Evolutionary conservation across 495 filamentous ascomycete genomes (phyloP).

Genomic region (Penicillium arizonense): DNA sequence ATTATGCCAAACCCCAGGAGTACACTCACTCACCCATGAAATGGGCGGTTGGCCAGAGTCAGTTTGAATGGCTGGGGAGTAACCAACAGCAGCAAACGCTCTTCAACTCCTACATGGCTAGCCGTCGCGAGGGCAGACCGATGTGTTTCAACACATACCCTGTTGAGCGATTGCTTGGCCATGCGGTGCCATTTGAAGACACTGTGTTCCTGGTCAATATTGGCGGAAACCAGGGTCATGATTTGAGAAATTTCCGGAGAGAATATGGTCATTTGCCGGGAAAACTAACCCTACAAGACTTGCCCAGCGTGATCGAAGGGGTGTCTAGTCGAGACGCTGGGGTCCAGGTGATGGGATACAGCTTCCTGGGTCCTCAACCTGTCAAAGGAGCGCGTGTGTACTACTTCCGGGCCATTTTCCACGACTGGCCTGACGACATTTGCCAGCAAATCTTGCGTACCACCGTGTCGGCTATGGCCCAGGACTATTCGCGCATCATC

Average conservation of each 20-base stretch:
- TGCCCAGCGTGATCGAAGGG: conserved; percentile 28
- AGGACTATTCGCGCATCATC: conserved; percentile 34
- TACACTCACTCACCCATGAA: conserved; percentile 37
- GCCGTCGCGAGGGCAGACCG: conserved; percentile 31
- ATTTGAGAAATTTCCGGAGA: conserved; percentile 27
- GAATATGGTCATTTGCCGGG: conserved; percentile 20
- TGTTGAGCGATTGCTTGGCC: conserved; percentile 20
- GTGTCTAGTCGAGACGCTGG: conserved; percentile 7
- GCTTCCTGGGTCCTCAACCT: conserved; percentile 34
- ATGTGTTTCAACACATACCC: conserved; percentile 42
- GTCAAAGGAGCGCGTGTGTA: conserved; percentile 37
- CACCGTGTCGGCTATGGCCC: conserved; percentile 36
- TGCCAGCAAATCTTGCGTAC: conserved; percentile 36
- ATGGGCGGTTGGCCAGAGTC: conserved; percentile 40
- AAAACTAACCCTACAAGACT: conserved; percentile 30
- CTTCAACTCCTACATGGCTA: conserved; percentile 44
- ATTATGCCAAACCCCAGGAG: conserved; percentile 31
- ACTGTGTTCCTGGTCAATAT: conserved; percentile 41
- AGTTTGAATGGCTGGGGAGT: conserved; percentile 40
- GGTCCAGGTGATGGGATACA: conserved; percentile 35
- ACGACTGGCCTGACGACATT: conserved; percentile 45
- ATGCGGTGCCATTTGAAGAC: conserved; percentile 20
- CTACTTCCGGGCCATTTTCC: conserved; percentile 45
- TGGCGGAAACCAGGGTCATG: conserved; percentile 43
- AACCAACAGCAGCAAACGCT: conserved; percentile 27